These are phyloP conservation scores for Daldinia loculata DNA, from an alignment of 495 filamentous ascomycete genomes.

Conservation along the genomic window DNA sequence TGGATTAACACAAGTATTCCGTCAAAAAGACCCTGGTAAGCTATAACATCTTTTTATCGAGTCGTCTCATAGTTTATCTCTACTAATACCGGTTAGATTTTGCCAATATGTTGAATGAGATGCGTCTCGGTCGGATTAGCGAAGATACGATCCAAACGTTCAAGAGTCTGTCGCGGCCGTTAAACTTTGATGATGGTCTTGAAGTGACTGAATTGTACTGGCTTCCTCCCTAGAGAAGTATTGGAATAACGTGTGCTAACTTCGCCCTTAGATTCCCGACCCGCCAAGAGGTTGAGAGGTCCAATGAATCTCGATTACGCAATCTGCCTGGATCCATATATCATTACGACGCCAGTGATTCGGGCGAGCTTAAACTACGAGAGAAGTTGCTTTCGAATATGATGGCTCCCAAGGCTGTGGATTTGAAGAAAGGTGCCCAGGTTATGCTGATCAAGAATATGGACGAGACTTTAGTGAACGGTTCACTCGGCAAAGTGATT, in stretches of 20 bases:
- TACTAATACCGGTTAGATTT: slow-evolving; percentile 65
- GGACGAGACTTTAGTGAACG: slow-evolving; percentile 93
- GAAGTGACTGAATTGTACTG: slow-evolving; percentile 88
- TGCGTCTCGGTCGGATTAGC: slow-evolving; percentile 85
- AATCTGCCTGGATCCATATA: slow-evolving; percentile 72
- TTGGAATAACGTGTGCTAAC: slow-evolving; percentile 39
- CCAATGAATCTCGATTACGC: slow-evolving; percentile 78
- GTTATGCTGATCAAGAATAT: slow-evolving; percentile 99
- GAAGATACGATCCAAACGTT: slow-evolving; percentile 76
- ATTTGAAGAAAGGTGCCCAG: slow-evolving; percentile 89
- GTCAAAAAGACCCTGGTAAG: slow-evolving; percentile 87
- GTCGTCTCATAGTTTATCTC: not conserved
- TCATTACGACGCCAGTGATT: slow-evolving; percentile 75
- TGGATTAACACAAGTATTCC: slow-evolving; percentile 92
- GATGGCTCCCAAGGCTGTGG: slow-evolving; percentile 83
- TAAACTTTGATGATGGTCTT: slow-evolving; percentile 77
- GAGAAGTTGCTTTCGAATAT: slow-evolving; percentile 85
- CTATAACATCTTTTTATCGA: not conserved
- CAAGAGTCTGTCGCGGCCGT: slow-evolving; percentile 70
- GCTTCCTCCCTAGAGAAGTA: not conserved
- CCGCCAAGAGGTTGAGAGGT: slow-evolving; percentile 85
- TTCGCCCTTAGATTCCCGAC: slow-evolving; percentile 76
- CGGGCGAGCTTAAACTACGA: slow-evolving; percentile 75
- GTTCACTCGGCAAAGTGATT: slow-evolving; percentile 84
- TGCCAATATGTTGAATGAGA: slow-evolving; percentile 94